Conservation (phyloP, 2,329 filamentous ascomycete species). For the Leptographium procerum region DNA sequence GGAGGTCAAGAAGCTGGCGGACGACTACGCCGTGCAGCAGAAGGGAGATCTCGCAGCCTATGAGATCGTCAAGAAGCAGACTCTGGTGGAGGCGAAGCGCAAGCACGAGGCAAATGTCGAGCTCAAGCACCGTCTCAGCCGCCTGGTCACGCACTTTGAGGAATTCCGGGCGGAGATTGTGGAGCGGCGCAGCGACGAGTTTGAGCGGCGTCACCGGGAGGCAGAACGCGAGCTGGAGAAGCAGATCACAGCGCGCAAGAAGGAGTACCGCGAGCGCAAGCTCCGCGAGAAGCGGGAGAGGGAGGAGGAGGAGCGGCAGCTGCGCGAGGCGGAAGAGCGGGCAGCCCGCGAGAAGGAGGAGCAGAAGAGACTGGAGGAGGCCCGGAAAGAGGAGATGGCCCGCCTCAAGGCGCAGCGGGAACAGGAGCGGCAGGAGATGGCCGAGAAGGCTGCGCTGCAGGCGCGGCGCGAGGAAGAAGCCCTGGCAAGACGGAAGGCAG, state of each 20-base stretch:
- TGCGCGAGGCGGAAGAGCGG: slow-evolving; percentile 78
- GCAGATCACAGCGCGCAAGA: slow-evolving; percentile 78
- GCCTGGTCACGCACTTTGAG: slow-evolving; percentile 77
- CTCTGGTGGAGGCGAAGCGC: slow-evolving; percentile 64
- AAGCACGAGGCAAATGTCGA: slow-evolving; percentile 90
- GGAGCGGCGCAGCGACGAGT: slow-evolving; percentile 83
- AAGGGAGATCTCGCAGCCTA: slow-evolving; percentile 69
- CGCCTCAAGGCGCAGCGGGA: slow-evolving; percentile 56
- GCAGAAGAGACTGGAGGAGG: slow-evolving; percentile 66
- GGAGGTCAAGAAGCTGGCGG: slow-evolving; percentile 80
- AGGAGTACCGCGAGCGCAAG: slow-evolving; percentile 75
- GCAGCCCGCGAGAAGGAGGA: slow-evolving; percentile 75
- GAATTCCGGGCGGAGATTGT: slow-evolving; percentile 71
- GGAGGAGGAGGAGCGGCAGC: slow-evolving; percentile 70
- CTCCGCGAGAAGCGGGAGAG: slow-evolving; percentile 72
- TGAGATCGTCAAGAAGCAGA: slow-evolving; percentile 66
- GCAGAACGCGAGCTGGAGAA: slow-evolving; percentile 89
- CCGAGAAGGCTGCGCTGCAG: slow-evolving; percentile 58
- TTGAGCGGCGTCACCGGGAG: slow-evolving; percentile 83
- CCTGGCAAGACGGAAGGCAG: slow-evolving; percentile 59
- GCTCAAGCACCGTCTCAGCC: slow-evolving; percentile 82
- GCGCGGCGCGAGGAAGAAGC: slow-evolving; percentile 81
- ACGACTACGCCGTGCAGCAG: slow-evolving; percentile 77
- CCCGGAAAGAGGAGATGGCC: slow-evolving; percentile 59
- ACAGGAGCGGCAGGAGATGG: slow-evolving; percentile 54